Base-by-base conservation (phyloP, 2,329 filamentous ascomycete genomes). In the Ceratocystis lukuohia region DNA sequence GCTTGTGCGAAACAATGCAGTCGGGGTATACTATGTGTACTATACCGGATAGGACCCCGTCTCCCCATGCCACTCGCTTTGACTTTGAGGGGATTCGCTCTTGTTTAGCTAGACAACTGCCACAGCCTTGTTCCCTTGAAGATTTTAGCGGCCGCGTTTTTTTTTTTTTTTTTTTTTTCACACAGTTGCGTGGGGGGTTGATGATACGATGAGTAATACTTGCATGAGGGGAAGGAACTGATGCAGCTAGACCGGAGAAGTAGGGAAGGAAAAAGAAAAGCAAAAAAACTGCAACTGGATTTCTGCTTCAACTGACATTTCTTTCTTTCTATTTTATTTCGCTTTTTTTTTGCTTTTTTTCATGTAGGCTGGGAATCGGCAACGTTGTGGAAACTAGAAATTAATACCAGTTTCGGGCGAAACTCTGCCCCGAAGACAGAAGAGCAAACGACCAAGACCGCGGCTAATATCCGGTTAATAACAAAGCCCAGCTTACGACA, bases 111-210 rank as follows among this genome's bases (percentile, higher is more conserved):
- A 6, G 37, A 41, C 22, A 17, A 59, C 56, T 59, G 56, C 56
- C 56, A 59, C 28, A 59, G 56, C 56, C 56, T 59, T 59, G 56
- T 20, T 59, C 28, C 56, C 28, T 59, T 59, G 28, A 59, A 59
- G 56, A 59, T n/a, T 59, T 37, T 33, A 37, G 56, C 56, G 17
- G 28, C 56, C 6, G 56, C 30, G 53, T 30, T 56, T 5, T 7
- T 30, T 30, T 20, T 5, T 15, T 4, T 56, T 20, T 12, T 59
- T 59, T 8, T 15, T 33, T 37, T 6, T n/a, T 53, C n/a, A n/a
- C 30, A 17, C 5, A 30, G 17, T 30, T 8, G 33, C 6, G 17
- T 8, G 28, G 25, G 17, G 25, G 22, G 5, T 56, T 56, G 50
- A 25, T 25, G 25, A 15, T 10, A 56, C 37, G 37, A 41, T 41